phyloP scores from a whole-genome alignment of 192 early-diverging fungal genomes.

The Linnemannia schmuckeri region DNA sequence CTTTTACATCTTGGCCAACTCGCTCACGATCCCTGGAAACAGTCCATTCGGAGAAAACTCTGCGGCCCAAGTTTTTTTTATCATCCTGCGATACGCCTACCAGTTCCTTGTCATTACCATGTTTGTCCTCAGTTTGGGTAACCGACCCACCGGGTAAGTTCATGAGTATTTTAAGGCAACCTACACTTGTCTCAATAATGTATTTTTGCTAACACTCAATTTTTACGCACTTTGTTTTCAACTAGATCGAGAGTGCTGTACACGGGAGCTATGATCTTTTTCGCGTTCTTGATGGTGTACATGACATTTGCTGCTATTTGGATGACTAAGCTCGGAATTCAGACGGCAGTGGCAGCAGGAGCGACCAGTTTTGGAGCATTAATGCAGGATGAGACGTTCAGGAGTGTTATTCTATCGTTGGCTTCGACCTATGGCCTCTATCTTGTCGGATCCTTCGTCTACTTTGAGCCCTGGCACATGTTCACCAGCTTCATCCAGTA shows the following conservation, averaged over 20 bases:
- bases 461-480: constrained; percentile 94
- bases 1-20: constrained; percentile 80
- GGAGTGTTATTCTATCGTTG: constrained; percentile 84
- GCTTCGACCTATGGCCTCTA: constrained; percentile 89
- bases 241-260: constrained; percentile 77
- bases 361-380: constrained; percentile 58
- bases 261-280: constrained; percentile 77
- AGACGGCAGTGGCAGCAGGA: constrained; percentile 52
- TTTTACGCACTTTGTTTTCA: neutral
- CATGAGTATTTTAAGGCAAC: no score
- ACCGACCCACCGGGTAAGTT: constrained; percentile 85
- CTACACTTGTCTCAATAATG: no score
- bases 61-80: constrained; percentile 72
- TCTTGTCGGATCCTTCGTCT: constrained; percentile 79
- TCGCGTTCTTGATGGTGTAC: constrained; percentile 84
- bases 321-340: constrained; percentile 67
- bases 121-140: constrained; percentile 91
- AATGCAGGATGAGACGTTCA: constrained; percentile 68
- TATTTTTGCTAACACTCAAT: neutral
- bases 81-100: constrained; percentile 80
- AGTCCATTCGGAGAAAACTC: constrained; percentile 70
- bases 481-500: constrained; percentile 65
- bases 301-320: constrained; percentile 82
- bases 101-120: constrained; percentile 81
- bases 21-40: constrained; percentile 42